phyloP scores from a whole-genome alignment of 2,329 filamentous ascomycete species.

The Hortaea sp. region DNA sequence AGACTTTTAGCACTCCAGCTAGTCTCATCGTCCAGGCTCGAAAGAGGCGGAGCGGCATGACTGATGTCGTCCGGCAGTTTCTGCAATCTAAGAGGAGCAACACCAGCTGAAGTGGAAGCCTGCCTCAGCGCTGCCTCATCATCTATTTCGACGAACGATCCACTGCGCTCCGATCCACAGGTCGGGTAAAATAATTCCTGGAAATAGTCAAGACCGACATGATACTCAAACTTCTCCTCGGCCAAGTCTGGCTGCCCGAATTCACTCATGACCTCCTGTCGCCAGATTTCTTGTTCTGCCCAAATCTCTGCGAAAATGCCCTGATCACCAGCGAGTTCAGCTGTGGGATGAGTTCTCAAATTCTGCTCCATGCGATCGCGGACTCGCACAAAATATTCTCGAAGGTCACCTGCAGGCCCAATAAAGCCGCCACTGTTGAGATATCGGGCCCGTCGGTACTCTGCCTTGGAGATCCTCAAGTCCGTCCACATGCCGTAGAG shows the following conservation, averaged over 20 bases:
- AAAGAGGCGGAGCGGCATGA: background rate
- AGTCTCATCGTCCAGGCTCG: background rate
- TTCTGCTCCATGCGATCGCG: slow-evolving; percentile 1
- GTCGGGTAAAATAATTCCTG: slow-evolving; percentile 8
- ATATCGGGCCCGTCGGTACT: slow-evolving; percentile 4
- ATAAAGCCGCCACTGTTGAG: slow-evolving; percentile 12
- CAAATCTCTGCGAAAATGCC: slow-evolving; percentile 10
- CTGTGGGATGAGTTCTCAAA: background rate
- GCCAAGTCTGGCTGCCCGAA: background rate
- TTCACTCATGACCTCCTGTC: background rate
- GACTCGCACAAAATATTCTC: slow-evolving; percentile 6
- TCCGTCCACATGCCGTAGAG: background rate
- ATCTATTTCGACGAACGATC: slow-evolving; percentile 1
- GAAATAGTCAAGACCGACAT: slow-evolving; percentile 6
- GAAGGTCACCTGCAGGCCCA: slow-evolving; percentile 8
- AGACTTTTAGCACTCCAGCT: background rate
- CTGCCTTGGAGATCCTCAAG: slow-evolving; percentile 2
- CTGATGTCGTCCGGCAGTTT: background rate
- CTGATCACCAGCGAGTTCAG: slow-evolving; percentile 7
- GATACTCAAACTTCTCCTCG: slow-evolving; percentile 2
- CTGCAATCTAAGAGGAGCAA: background rate
- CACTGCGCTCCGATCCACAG: slow-evolving; percentile 4
- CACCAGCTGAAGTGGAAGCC: background rate
- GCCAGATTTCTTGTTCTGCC: slow-evolving; percentile 9
- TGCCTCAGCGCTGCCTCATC: background rate